Base-by-base conservation (phyloP, 2,329 filamentous ascomycete genomes). In the Calonectria pteridis region DNA sequence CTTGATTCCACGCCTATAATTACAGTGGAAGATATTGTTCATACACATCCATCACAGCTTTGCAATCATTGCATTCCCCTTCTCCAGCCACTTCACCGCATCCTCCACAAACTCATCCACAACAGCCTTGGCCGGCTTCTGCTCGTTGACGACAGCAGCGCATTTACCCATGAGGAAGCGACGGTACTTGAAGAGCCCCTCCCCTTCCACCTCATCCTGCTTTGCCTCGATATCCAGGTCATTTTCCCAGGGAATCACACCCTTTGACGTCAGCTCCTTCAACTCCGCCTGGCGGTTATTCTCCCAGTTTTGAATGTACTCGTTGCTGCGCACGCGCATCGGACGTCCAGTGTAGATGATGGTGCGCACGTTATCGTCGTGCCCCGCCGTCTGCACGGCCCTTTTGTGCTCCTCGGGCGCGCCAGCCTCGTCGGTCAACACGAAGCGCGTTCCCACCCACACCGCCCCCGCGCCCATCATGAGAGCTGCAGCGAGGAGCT, bases 341-440 rank as follows among this genome's bases (percentile, higher is more conserved):
- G 97, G 97, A 73, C 97, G 94, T 70, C 97, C 97, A 70, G 96
- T 98, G 91, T 98, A 99, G 88, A 99, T 98, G 85, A 98, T 95
- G 62, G 97, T 99, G 84, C 95, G 94, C 84, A 98, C 88, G 82
- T 98, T 99, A 87, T 99, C 97, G 86, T 98, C 95, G 84, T 97
- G 98, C 80, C 94, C 92, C 66, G 97, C 92, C 51, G 96, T 98
- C 82, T 92, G 92, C 79, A 99, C 97, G 74, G 96, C 95, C 84
- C 98, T 96, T 88, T 98, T 97, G 90, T 98, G 96, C 55, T 94
- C 91, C 85, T 95, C 93, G 79, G 97, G 94, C 11, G 97, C 97
- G 82, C 97, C 96, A 70, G 97, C 97, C 89, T 99, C 97, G 79
- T 98, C 94, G 69, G 93, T 93, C 74, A 99, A 91, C 78, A 99